These are phyloP conservation scores for Globisporangium splendens DNA, from an alignment of 352 stramenopile genomes.

Conservation along the genomic window DNA sequence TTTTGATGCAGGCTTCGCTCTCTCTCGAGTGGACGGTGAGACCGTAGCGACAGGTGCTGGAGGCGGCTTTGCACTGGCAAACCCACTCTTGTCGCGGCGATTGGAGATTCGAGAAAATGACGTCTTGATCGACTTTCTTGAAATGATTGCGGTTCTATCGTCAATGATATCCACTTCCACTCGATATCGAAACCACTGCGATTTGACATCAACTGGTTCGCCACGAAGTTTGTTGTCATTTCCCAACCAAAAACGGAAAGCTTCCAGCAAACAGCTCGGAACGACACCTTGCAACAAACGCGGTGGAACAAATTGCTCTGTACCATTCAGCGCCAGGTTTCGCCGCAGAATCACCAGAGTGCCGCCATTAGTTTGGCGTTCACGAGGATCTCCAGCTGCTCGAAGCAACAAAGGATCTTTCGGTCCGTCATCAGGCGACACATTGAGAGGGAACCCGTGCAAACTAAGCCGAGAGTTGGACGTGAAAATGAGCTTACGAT, in stretches of 20 bases:
- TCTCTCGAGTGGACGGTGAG: background rate
- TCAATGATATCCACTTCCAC: conserved; percentile 66
- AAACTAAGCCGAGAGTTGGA: conserved; percentile 93
- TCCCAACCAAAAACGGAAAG: conserved; percentile 97
- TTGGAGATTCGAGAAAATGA: conserved; percentile 61
- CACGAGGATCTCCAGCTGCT: conserved; percentile 60
- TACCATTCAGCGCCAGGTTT: conserved; percentile 60
- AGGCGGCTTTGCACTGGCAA: conserved; percentile 28
- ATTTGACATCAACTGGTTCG: conserved; percentile 86
- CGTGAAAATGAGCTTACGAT: conserved; percentile 96
- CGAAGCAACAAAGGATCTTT: conserved; percentile 60
- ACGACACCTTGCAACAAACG: conserved; percentile 93
- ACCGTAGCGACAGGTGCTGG: conserved; percentile 27
- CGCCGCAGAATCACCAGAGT: conserved; percentile 90
- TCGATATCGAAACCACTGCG: conserved; percentile 87
- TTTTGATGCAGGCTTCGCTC: conserved; percentile 3
- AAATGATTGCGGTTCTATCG: conserved; percentile 42
- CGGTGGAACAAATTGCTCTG: conserved; percentile 88
- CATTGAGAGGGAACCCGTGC: conserved; percentile 86
- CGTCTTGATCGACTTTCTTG: conserved; percentile 59
- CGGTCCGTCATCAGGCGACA: conserved; percentile 53
- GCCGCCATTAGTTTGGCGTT: conserved; percentile 55
- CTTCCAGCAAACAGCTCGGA: conserved; percentile 92
- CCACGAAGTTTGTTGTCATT: conserved; percentile 93
- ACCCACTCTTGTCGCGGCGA: conserved; percentile 18